These are phyloP conservation scores for Umbelopsis ramanniana DNA, from an alignment of 192 early-diverging fungal genomes.

Conservation along the genomic window DNA sequence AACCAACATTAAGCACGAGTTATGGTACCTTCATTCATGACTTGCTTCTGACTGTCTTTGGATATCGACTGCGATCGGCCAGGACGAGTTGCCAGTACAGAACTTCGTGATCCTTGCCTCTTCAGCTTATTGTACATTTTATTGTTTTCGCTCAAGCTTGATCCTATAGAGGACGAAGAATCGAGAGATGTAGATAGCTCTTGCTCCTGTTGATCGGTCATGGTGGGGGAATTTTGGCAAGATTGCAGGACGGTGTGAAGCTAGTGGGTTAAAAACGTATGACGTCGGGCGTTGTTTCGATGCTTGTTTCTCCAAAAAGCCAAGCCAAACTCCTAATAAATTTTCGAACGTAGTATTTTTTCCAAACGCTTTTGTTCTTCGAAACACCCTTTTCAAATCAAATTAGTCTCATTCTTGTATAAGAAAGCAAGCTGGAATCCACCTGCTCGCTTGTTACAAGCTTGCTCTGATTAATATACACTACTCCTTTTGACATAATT, in stretches of 20 bases:
- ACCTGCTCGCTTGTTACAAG: conserved; percentile 22
- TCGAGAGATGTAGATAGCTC: conserved; percentile 27
- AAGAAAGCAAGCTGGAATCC: conserved; percentile 17
- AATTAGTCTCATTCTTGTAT: no score
- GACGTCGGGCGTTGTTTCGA: conserved; percentile 10
- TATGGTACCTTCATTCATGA: conserved; percentile 7
- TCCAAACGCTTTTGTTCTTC: no score
- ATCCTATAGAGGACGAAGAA: conserved; percentile 31
- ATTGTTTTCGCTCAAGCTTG: conserved; percentile 30
- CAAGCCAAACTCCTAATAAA: background rate
- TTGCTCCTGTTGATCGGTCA: background rate
- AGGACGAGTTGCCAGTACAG: conserved; percentile 20
- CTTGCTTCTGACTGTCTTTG: conserved; percentile 9
- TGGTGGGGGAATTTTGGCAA: background rate
- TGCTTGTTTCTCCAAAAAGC: background rate
- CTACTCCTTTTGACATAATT: no score
- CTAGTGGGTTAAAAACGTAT: background rate
- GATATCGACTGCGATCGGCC: conserved; percentile 1
- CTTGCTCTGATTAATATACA: conserved; percentile 10
- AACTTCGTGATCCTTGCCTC: conserved; percentile 41
- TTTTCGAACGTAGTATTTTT: conserved; percentile 3
- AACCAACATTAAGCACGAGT: background rate
- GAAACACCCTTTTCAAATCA: no score
- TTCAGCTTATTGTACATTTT: conserved; percentile 36
- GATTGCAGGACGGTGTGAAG: background rate